Evolutionary conservation across 1,139 yeast genomes (phyloP).

Genomic region (Geotrichum citri-aurantii): DNA sequence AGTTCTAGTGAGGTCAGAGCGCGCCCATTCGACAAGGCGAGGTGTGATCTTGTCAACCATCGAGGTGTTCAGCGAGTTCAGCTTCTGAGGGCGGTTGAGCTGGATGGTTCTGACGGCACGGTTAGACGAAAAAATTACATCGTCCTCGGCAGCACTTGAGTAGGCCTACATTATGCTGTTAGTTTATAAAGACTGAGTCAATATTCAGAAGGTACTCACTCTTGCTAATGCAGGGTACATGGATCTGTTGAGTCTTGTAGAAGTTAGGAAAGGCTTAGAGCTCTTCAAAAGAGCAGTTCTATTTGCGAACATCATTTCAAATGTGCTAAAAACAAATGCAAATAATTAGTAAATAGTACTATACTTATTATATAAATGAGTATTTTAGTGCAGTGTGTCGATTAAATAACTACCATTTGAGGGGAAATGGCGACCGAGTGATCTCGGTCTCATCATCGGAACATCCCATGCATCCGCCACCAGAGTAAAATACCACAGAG

Average conservation of each 20-base stretch:
- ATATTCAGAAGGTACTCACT: not conserved
- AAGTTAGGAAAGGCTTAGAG: not conserved
- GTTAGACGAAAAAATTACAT: constrained; percentile 57
- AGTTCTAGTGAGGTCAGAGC: constrained; percentile 58
- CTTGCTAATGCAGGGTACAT: not conserved
- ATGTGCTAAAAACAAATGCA: not conserved
- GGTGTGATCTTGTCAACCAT: constrained; percentile 77
- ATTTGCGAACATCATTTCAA: constrained; percentile 2
- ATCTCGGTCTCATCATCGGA: not conserved
- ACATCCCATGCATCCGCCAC: not conserved
- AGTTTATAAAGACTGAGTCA: not conserved
- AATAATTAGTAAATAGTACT: too few relatives aligned
- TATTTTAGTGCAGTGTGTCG: not conserved
- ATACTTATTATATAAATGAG: too few relatives aligned
- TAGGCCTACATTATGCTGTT: not conserved
- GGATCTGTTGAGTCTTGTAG: not conserved
- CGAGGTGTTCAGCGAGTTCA: constrained; percentile 75
- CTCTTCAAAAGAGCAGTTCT: constrained; percentile 10
- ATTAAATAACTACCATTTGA: not conserved
- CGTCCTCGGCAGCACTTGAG: constrained; percentile 32
- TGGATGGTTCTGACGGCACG: constrained; percentile 70
- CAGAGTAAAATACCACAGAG: not conserved
- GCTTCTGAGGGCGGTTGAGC: constrained; percentile 76
- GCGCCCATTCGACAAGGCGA: constrained; percentile 69
- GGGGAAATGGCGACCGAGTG: not conserved